Evolutionary conservation across 1,284 basidiomycete genomes (phyloP).

Genomic region (Leccinum pachyderme): DNA sequence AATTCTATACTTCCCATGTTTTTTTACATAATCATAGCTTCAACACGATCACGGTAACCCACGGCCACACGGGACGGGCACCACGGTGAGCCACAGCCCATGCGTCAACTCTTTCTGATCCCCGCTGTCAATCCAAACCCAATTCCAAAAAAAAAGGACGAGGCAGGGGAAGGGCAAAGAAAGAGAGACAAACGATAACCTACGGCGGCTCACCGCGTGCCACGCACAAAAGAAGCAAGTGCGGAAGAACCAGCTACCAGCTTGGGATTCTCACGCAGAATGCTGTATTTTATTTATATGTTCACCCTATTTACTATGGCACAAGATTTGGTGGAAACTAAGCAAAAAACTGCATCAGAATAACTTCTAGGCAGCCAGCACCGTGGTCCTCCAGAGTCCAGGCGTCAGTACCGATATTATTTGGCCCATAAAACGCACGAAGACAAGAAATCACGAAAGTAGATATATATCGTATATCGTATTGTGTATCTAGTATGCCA

Average conservation of each 20-base stretch:
- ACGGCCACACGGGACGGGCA: background rate
- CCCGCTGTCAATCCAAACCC: background rate
- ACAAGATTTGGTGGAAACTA: background rate
- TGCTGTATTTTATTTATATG: background rate
- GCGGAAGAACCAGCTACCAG: background rate
- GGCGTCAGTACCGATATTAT: background rate
- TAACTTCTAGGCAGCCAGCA: background rate
- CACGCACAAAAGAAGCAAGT: background rate
- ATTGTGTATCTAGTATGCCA: conserved; percentile 9
- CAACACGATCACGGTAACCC: background rate
- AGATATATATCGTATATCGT: background rate
- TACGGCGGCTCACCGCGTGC: background rate
- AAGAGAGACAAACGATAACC: background rate
- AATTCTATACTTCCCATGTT: too few relatives aligned
- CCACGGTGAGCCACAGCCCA: background rate
- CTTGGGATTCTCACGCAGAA: background rate
- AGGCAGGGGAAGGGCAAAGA: background rate
- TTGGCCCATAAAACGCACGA: background rate
- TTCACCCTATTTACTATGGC: background rate
- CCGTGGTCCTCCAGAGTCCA: background rate
- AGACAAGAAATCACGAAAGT: background rate
- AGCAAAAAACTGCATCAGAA: background rate
- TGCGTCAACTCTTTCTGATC: background rate
- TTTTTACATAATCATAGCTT: background rate
- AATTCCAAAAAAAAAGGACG: background rate